Percentiles rank a stretch among this genome's conserved stretches.
phyloP scores from a whole-genome alignment of 441 rosid genomes.

The Eruca vesicaria region DNA sequence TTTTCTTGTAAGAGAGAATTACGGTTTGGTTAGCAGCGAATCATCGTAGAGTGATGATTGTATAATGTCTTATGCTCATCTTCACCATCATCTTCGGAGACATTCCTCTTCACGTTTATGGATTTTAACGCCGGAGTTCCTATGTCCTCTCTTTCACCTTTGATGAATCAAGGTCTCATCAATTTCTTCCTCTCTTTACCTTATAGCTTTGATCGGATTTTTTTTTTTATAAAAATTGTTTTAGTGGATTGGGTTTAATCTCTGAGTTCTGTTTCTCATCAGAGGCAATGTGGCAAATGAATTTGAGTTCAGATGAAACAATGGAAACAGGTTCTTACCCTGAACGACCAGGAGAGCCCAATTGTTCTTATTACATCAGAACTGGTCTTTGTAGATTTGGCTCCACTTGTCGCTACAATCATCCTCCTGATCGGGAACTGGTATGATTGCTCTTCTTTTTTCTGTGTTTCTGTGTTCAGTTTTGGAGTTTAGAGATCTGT shows the following conservation, averaged over 20 bases:
- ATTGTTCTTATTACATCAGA: constrained; percentile 95
- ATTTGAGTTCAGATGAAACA: constrained; percentile 65
- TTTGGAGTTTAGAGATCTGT: constrained; percentile 3
- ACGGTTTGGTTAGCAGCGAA: not conserved
- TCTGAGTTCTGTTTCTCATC: constrained; percentile 13
- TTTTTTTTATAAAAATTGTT: not conserved
- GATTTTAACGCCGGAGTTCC: constrained; percentile 76
- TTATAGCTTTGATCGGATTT: constrained; percentile 1
- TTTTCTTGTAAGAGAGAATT: not conserved
- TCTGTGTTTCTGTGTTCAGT: not conserved
- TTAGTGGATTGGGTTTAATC: constrained; percentile 10
- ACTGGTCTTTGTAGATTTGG: constrained; percentile 99
- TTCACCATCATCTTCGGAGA: constrained; percentile 12
- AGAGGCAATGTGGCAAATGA: constrained; percentile 96
- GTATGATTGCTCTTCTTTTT: constrained; percentile 42
- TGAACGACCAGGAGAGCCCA: constrained; percentile 89
- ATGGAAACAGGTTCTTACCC: constrained; percentile 84
- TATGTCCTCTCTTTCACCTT: constrained; percentile 67
- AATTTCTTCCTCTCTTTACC: not conserved
- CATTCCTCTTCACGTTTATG: constrained; percentile 45
- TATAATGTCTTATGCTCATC: constrained; percentile 32
- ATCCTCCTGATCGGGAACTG: constrained; percentile 96
- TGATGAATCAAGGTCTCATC: constrained; percentile 53
- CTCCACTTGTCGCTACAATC: constrained; percentile 89
- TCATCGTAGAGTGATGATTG: constrained; percentile 29